Percentiles rank a stretch among this genome's conserved stretches.
These are phyloP conservation scores for Candida caryicola DNA, from an alignment of 805 yeast species.

Conservation along the genomic window DNA sequence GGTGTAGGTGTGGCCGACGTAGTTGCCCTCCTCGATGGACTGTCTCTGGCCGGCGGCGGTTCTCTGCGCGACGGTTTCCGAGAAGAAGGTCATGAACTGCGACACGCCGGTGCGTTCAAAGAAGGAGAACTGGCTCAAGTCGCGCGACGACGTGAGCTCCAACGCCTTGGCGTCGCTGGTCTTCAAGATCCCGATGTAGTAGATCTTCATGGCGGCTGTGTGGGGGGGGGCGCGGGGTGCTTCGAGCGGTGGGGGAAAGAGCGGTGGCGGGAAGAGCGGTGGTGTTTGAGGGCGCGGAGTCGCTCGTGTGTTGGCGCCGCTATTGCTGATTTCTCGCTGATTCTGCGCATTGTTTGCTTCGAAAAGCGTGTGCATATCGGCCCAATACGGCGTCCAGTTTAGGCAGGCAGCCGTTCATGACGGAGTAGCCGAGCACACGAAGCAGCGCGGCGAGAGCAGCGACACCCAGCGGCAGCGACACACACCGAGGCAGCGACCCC, in stretches of 20 bases:
- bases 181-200: conserved; percentile 83
- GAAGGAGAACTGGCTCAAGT: conserved; percentile 80
- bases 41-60: conserved; percentile 90
- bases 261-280: no score
- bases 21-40: conserved; percentile 86
- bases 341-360: no score
- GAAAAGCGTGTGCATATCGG: no score
- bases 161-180: conserved; percentile 60
- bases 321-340: no score
- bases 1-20: conserved; percentile 88
- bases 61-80: conserved; percentile 85
- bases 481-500: no score
- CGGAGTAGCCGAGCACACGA: no score
- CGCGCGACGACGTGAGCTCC: conserved; percentile 77
- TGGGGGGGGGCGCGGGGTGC: neutral
- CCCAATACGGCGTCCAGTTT: no score
- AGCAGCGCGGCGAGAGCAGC: no score
- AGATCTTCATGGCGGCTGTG: conserved; percentile 67
- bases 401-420: no score
- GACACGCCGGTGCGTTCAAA: conserved; percentile 80
- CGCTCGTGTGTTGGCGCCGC: no score
- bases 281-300: no score
- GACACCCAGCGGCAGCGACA: no score
- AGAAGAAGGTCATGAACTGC: conserved; percentile 93
- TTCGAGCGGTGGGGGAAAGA: neutral